Percentiles rank a stretch among this genome's conserved stretches.
Evolutionary conservation across 2,329 filamentous ascomycete species (phyloP).

Genomic region (Penicillium sp.): DNA sequence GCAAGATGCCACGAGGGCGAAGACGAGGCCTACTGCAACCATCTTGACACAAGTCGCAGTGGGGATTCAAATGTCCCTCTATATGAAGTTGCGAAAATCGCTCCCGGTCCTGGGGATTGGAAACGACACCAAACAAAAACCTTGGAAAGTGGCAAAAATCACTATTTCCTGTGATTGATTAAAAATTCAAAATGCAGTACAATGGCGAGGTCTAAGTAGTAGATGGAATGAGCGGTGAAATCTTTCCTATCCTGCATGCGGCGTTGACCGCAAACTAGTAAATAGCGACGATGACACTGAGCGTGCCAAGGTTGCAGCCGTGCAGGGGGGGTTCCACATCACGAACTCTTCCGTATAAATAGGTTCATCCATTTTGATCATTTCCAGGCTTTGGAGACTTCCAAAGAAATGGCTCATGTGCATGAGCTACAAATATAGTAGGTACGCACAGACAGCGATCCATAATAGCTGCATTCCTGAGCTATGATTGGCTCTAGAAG

Average conservation of each 20-base stretch:
- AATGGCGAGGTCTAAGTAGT: not conserved
- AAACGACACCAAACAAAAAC: not conserved
- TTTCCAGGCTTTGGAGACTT: no score
- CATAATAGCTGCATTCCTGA: no score
- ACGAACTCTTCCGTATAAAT: no score
- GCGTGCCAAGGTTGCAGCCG: no score
- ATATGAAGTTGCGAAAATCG: not conserved
- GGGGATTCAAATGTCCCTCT: no score
- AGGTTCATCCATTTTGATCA: no score
- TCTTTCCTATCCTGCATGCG: not conserved
- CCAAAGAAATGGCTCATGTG: no score
- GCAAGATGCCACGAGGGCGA: slow-evolving; percentile 17
- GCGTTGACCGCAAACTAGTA: not conserved
- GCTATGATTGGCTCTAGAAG: no score
- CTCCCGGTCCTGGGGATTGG: not conserved
- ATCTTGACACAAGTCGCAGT: slow-evolving; percentile 7
- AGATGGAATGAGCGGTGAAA: slow-evolving; percentile 2
- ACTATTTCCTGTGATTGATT: not conserved
- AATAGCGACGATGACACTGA: no score
- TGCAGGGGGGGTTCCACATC: no score
- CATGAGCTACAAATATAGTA: no score
- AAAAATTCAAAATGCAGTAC: not conserved
- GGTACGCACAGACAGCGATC: no score
- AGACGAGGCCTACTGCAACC: slow-evolving; percentile 1
- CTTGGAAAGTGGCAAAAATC: not conserved